Conservation (phyloP, 768 basidiomycete species). For the Porpolomopsis calyptriformis region DNA sequence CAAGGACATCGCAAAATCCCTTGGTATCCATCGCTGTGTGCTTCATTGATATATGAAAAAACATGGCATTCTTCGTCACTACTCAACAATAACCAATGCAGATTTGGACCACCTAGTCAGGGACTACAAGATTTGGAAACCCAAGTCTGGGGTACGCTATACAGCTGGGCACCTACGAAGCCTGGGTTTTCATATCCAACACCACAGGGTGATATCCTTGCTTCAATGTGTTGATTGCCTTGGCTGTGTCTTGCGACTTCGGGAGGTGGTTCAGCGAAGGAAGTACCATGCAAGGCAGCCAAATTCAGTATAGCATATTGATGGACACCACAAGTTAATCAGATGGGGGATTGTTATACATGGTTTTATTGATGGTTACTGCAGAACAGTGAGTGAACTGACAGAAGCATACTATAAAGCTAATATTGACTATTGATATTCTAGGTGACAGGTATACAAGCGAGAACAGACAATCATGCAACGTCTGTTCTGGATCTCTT, state of each 20-base stretch:
- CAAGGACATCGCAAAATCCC: background rate
- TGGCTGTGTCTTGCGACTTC: conserved; percentile 14
- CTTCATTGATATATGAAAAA: conserved; percentile 1
- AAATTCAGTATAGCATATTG: conserved; percentile 24
- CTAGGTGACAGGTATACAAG: conserved; percentile 19
- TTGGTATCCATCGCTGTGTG: conserved; percentile 4
- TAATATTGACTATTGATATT: background rate
- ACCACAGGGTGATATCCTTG: conserved; percentile 12
- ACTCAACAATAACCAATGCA: background rate
- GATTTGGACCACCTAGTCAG: conserved; percentile 4
- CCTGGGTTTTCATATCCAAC: conserved; percentile 19
- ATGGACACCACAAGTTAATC: conserved; percentile 28
- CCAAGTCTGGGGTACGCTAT: conserved; percentile 20
- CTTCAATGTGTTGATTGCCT: conserved; percentile 19
- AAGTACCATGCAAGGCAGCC: conserved; percentile 16
- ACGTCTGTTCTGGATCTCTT: conserved; percentile 19
- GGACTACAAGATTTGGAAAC: conserved; percentile 7
- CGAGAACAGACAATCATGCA: conserved; percentile 20
- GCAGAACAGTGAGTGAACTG: conserved; percentile 12
- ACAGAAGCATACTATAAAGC: background rate
- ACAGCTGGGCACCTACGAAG: conserved; percentile 17
- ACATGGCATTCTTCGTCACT: conserved; percentile 1
- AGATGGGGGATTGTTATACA: conserved; percentile 21
- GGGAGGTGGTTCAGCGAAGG: conserved; percentile 10
- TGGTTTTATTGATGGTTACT: conserved; percentile 18